phyloP scores from a whole-genome alignment of 345 rosid genomes.

The Euphorbia pulcherrima region DNA sequence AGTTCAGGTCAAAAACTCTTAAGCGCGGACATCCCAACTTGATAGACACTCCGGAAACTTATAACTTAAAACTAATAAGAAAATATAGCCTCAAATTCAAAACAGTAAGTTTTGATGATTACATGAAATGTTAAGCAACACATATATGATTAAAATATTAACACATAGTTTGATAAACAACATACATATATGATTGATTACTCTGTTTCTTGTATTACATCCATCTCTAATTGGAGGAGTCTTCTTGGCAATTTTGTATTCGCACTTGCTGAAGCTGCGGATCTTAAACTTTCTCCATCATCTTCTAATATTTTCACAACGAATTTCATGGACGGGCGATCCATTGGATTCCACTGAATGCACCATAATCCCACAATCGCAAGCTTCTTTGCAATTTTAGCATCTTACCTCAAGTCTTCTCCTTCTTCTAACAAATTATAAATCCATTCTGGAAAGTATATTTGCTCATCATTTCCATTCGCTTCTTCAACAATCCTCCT shows the following conservation, averaged over 20 bases:
- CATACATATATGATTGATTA: too few species aligned
- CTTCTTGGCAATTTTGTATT: not conserved
- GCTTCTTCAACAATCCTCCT: not conserved
- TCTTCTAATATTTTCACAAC: conserved; percentile 10
- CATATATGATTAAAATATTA: too few species aligned
- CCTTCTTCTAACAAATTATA: conserved; percentile 10
- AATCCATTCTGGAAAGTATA: conserved; percentile 14
- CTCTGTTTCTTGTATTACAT: not conserved
- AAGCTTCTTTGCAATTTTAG: conserved; percentile 7
- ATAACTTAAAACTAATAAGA: too few species aligned
- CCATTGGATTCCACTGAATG: conserved; percentile 12
- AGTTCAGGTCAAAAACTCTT: too few species aligned
- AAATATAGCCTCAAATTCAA: too few species aligned
- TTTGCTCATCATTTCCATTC: not conserved
- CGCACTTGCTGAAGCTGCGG: not conserved
- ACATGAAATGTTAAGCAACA: too few species aligned
- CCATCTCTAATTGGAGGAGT: not conserved
- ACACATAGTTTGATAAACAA: too few species aligned
- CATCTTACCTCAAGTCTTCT: conserved; percentile 9
- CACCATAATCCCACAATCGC: conserved; percentile 12
- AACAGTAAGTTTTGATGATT: too few species aligned
- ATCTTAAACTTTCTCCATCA: not conserved
- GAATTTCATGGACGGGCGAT: conserved; percentile 6
- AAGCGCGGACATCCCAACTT: too few species aligned
- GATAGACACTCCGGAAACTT: too few species aligned